A percentile compares a stretch with the other conserved stretches of the same genome.
These are phyloP conservation scores for Escovopsis sp. DNA, from an alignment of 2,329 filamentous ascomycete species.

Conservation along the genomic window DNA sequence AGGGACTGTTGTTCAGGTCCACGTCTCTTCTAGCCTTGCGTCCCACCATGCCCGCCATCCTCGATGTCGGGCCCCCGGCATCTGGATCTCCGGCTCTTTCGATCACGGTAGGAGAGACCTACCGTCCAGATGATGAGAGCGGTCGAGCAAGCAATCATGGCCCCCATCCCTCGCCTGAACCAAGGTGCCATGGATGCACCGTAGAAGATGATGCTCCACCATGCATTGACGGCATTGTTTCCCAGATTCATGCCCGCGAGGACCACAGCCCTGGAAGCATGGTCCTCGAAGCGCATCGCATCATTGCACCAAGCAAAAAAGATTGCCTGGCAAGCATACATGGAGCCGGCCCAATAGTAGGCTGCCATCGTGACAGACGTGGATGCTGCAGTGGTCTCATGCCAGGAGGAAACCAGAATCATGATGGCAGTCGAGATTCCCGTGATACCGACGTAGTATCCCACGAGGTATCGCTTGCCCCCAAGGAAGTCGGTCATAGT, in stretches of 20 bases:
- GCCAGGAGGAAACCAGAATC: constrained; percentile 38
- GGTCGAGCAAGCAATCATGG: constrained; percentile 52
- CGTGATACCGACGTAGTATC: constrained; percentile 51
- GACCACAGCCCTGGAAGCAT: constrained; percentile 48
- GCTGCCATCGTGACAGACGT: constrained; percentile 45
- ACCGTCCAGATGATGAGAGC: constrained; percentile 45
- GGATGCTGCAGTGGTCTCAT: constrained; percentile 22
- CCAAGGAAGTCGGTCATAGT: constrained; percentile 50
- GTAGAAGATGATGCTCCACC: constrained; percentile 62
- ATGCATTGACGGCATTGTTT: constrained; percentile 54
- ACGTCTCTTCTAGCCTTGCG: too few relatives aligned
- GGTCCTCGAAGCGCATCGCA: constrained; percentile 48
- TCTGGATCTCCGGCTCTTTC: too few relatives aligned
- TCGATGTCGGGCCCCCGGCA: too few relatives aligned
- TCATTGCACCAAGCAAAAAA: constrained; percentile 70
- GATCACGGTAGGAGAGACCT: constrained; percentile 27
- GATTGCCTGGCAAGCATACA: constrained; percentile 59
- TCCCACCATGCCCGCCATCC: too few relatives aligned
- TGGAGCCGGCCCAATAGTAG: constrained; percentile 55
- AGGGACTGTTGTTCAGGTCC: too few relatives aligned
- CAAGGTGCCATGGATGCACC: constrained; percentile 50
- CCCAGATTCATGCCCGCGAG: constrained; percentile 59
- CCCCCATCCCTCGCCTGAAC: constrained; percentile 58
- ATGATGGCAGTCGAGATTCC: constrained; percentile 48
- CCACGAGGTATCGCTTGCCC: constrained; percentile 50